These are phyloP conservation scores for Phalaenopsis aphrodite DNA, from an alignment of 106 monocot genomes.

Conservation along the genomic window DNA sequence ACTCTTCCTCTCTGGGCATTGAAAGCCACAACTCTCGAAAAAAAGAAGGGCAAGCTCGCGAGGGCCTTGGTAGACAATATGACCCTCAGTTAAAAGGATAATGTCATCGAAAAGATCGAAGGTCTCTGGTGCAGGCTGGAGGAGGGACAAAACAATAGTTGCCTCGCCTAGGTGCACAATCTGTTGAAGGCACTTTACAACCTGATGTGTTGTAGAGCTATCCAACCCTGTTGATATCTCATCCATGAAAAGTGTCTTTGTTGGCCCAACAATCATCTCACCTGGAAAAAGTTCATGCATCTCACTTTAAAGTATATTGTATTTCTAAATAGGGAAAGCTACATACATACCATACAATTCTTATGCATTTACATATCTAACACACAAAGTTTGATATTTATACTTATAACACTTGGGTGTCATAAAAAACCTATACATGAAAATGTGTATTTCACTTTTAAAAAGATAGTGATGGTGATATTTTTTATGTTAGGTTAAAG, in stretches of 20 bases:
- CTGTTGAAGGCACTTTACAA: slow-evolving; percentile 71
- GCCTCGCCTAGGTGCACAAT: slow-evolving; percentile 62
- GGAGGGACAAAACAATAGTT: slow-evolving; percentile 68
- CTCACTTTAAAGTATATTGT: neutral
- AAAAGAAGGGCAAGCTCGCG: slow-evolving; percentile 35
- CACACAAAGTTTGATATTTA: too few species aligned
- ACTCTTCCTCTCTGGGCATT: slow-evolving; percentile 82
- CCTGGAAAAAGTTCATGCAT: slow-evolving; percentile 20
- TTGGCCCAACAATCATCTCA: slow-evolving; percentile 92
- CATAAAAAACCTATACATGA: too few species aligned
- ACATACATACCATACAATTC: too few species aligned
- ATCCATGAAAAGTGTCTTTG: slow-evolving; percentile 86
- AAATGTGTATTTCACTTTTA: too few species aligned
- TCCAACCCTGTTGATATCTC: slow-evolving; percentile 95
- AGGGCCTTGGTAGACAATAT: slow-evolving; percentile 60
- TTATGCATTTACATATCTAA: too few species aligned
- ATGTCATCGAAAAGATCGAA: slow-evolving; percentile 23
- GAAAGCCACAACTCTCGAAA: slow-evolving; percentile 75
- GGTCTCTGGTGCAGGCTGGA: slow-evolving; percentile 86
- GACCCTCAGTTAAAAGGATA: slow-evolving; percentile 15
- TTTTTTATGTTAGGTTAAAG: too few species aligned
- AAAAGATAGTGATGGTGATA: too few species aligned
- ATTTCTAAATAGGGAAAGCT: too few species aligned
- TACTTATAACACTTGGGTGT: too few species aligned
- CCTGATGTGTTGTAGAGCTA: slow-evolving; percentile 76